These are phyloP conservation scores for Rosa persica DNA, from an alignment of 306 rosid genomes.

Conservation along the genomic window DNA sequence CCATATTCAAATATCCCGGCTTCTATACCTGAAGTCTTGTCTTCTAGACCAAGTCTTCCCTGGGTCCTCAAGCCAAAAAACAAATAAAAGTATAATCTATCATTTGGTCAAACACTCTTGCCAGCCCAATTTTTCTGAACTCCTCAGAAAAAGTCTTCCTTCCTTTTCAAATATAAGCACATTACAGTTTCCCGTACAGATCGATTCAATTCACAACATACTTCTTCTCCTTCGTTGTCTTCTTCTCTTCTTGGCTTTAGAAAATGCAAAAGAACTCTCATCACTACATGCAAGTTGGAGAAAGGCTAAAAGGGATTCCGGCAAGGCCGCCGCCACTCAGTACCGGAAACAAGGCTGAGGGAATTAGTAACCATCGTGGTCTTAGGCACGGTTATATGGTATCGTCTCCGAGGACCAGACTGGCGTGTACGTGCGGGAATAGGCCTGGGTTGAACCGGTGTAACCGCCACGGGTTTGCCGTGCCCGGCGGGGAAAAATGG, in stretches of 20 bases:
- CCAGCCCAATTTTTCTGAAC: not conserved
- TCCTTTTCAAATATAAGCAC: not conserved
- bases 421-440: conserved; percentile 43
- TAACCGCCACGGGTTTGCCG: conserved; percentile 47
- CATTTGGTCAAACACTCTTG: not conserved
- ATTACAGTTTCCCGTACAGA: not conserved
- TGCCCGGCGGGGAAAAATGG: conserved; percentile 44
- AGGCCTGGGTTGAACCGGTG: conserved; percentile 54
- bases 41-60: conserved; percentile 1
- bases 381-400: conserved; percentile 22
- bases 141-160: not conserved
- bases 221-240: not conserved
- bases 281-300: conserved; percentile 9
- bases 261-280: conserved; percentile 40
- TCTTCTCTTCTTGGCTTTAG: not conserved
- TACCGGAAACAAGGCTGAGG: conserved; percentile 5
- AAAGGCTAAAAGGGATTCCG: conserved; percentile 17
- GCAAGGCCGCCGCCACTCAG: conserved; percentile 22
- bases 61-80: not conserved
- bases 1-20: not conserved
- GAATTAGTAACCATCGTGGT: not conserved
- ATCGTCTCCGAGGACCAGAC: conserved; percentile 34
- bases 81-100: not conserved
- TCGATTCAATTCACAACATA: not conserved
- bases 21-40: not conserved